Conservation (phyloP, 2,329 filamentous ascomycete genomes). For the Fusarium dlaminii region DNA sequence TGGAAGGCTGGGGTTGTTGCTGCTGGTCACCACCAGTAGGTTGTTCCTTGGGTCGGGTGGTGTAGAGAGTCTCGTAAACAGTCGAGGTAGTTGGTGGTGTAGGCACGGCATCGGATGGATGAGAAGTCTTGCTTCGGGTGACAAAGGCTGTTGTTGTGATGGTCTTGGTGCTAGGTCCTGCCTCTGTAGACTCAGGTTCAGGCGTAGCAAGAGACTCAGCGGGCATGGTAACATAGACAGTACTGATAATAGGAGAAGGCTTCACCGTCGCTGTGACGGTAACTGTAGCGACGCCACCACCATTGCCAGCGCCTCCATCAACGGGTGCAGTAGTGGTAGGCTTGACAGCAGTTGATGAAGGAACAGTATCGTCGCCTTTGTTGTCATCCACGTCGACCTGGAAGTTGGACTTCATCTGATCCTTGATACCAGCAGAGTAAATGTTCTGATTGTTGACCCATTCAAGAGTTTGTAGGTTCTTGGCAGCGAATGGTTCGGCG, state of each 20-base stretch:
- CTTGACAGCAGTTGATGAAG: conserved; percentile 26
- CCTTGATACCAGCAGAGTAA: conserved; percentile 55
- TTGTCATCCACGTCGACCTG: conserved; percentile 52
- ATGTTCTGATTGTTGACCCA: conserved; percentile 53
- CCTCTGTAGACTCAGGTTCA: conserved; percentile 13
- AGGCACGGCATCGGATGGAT: conserved; percentile 11
- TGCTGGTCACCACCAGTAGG: conserved; percentile 9
- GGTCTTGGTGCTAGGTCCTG: conserved; percentile 32
- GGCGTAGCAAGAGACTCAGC: conserved; percentile 29
- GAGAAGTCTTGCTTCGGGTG: conserved; percentile 17
- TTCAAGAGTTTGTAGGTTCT: conserved; percentile 34
- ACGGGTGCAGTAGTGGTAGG: conserved; percentile 20
- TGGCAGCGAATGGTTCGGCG: conserved; percentile 35
- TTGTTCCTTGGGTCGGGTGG: conserved; percentile 20
- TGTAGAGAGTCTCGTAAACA: conserved; percentile 32
- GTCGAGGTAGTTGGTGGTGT: conserved; percentile 27
- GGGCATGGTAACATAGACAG: conserved; percentile 50
- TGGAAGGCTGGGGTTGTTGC: conserved; percentile 27
- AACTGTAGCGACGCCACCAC: conserved; percentile 38
- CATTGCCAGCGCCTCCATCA: conserved; percentile 18
- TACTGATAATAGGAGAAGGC: conserved; percentile 51
- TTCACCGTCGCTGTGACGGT: conserved; percentile 52
- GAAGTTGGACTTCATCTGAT: conserved; percentile 58
- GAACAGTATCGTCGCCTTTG: conserved; percentile 29
- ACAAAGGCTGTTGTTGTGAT: conserved; percentile 35